Conservation (phyloP, 2,329 filamentous ascomycete genomes). For the Ciborinia camelliae region DNA sequence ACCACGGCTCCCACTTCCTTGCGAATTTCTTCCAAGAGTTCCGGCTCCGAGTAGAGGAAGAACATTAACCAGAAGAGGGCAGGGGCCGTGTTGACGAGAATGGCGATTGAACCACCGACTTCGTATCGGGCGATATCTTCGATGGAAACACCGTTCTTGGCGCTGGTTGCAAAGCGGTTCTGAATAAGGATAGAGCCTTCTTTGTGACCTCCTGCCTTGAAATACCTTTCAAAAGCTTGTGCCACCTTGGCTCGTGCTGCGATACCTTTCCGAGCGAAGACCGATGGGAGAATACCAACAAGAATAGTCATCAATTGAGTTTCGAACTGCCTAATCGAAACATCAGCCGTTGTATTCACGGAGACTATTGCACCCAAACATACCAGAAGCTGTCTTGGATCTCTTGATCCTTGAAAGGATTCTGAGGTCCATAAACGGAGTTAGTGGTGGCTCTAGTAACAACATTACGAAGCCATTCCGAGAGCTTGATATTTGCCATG, state of each 20-base stretch:
- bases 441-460: conserved; percentile 9
- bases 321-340: conserved; percentile 32
- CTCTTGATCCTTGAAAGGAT: conserved; percentile 7
- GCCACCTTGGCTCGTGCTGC: background rate
- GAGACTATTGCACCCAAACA: conserved; percentile 22
- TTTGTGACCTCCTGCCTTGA: conserved; percentile 40
- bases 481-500: background rate
- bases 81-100: conserved; percentile 43
- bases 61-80: conserved; percentile 38
- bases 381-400: conserved; percentile 17
- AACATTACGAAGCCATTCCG: background rate
- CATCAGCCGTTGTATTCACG: conserved; percentile 22
- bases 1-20: conserved; percentile 14
- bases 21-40: conserved; percentile 36
- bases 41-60: conserved; percentile 39
- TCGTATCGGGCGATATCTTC: conserved; percentile 36
- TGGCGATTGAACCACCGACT: conserved; percentile 41
- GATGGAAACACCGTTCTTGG: conserved; percentile 35
- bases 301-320: conserved; percentile 35
- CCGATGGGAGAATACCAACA: conserved; percentile 14
- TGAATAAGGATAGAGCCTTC: conserved; percentile 40
- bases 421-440: conserved; percentile 17
- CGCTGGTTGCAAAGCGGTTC: conserved; percentile 38
- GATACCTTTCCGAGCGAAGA: conserved; percentile 18
- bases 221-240: conserved; percentile 42